Evolutionary conservation across 2,329 filamentous ascomycete genomes (phyloP).

Genomic region (Beauveria sp.): DNA sequence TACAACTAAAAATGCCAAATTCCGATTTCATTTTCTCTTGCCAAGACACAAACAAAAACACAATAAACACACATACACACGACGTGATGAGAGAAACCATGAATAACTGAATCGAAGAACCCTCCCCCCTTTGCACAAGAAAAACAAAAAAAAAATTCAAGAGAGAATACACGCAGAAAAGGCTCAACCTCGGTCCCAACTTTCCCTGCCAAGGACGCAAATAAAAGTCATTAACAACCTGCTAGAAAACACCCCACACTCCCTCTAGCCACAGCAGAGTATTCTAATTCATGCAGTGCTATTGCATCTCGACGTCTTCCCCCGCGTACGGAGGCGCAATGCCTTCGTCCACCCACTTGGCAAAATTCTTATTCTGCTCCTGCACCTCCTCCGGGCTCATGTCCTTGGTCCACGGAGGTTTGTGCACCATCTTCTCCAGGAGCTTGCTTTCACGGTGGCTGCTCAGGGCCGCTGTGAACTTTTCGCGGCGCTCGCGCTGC

Average conservation of each 20-base stretch:
- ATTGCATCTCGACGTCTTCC: slow-evolving; percentile 26
- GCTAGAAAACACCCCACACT: background rate
- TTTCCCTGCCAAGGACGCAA: background rate
- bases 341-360: slow-evolving; percentile 46
- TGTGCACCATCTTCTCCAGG: slow-evolving; percentile 73
- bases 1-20: background rate
- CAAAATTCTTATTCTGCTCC: slow-evolving; percentile 61
- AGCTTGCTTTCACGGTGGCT: slow-evolving; percentile 64
- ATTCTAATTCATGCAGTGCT: background rate
- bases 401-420: slow-evolving; percentile 73
- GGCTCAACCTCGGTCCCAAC: background rate
- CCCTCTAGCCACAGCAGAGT: background rate
- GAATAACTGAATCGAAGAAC: background rate
- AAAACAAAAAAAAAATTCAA: slow-evolving; percentile 1
- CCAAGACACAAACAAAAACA: background rate
- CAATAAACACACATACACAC: background rate
- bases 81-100: background rate
- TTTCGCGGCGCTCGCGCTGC: slow-evolving; percentile 43
- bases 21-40: background rate
- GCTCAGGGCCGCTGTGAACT: slow-evolving; percentile 43
- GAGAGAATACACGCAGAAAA: slow-evolving; percentile 2
- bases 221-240: slow-evolving; percentile 14
- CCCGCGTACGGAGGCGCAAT: slow-evolving; percentile 28
- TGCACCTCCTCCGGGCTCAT: slow-evolving; percentile 70
- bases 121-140: slow-evolving; percentile 3